Conservation (phyloP, 371 early-diverging fungal genomes). For the Apophysomyces trapeziformis region DNA sequence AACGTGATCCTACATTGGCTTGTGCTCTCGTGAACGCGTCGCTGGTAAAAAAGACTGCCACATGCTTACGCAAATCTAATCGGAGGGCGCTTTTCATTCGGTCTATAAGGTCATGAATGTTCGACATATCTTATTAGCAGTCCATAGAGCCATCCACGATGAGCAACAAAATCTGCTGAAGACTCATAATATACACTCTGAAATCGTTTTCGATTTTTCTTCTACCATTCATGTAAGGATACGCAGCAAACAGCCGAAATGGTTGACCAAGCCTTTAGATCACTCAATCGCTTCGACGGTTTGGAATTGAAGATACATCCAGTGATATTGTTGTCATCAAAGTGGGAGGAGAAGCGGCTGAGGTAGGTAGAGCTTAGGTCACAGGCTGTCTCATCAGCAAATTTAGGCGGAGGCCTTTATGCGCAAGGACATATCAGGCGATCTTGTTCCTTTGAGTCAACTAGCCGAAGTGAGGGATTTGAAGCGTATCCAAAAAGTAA, state of each 20-base stretch:
- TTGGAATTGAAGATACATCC: slow-evolving; percentile 55
- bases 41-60: slow-evolving; percentile 30
- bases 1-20: slow-evolving; percentile 52
- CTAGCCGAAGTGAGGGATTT: slow-evolving; percentile 32
- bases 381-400: background rate
- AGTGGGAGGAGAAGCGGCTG: slow-evolving; percentile 46
- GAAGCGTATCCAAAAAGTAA: slow-evolving; percentile 41
- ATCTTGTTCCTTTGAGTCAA: slow-evolving; percentile 36
- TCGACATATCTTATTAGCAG: slow-evolving; percentile 53
- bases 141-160: slow-evolving; percentile 57
- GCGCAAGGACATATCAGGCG: slow-evolving; percentile 43
- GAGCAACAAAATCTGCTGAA: slow-evolving; percentile 50
- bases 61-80: background rate
- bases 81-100: background rate
- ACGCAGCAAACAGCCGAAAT: background rate
- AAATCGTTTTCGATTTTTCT: slow-evolving; percentile 63
- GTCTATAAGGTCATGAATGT: slow-evolving; percentile 48
- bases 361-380: slow-evolving; percentile 31
- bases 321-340: slow-evolving; percentile 53
- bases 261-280: slow-evolving; percentile 37
- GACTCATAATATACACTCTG: slow-evolving; percentile 59
- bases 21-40: slow-evolving; percentile 59
- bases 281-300: slow-evolving; percentile 55
- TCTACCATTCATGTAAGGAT: slow-evolving; percentile 53
- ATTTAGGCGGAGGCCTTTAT: slow-evolving; percentile 38